phyloP scores from a whole-genome alignment of 2,329 filamentous ascomycete genomes.

The Exophiala mesophila region DNA sequence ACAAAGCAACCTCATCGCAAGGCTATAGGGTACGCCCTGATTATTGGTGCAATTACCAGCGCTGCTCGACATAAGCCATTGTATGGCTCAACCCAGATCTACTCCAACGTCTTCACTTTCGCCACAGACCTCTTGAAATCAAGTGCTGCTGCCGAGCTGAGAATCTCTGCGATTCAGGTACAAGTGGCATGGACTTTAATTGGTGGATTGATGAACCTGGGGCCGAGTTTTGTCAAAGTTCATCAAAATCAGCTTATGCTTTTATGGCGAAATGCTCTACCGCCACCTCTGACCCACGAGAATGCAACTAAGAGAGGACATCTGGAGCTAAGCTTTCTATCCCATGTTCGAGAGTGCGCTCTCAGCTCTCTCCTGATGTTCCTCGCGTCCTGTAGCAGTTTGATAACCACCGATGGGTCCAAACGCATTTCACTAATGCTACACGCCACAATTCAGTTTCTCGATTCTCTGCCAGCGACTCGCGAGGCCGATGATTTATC shows the following conservation, averaged over 20 bases:
- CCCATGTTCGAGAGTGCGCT: conserved; percentile 91
- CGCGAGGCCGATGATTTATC: conserved; percentile 82
- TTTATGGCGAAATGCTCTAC: conserved; percentile 94
- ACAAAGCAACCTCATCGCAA: conserved; percentile 64
- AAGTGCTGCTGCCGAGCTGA: conserved; percentile 82
- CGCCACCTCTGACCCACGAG: conserved; percentile 89
- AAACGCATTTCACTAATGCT: conserved; percentile 91
- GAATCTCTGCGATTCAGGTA: conserved; percentile 88
- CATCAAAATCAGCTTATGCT: conserved; percentile 89
- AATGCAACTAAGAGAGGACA: conserved; percentile 78
- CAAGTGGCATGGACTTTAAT: conserved; percentile 98
- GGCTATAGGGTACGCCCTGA: conserved; percentile 88
- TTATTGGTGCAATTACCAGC: conserved; percentile 82
- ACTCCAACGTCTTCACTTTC: conserved; percentile 83
- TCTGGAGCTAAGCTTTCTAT: conserved; percentile 85
- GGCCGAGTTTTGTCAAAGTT: conserved; percentile 98
- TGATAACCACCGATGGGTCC: conserved; percentile 89
- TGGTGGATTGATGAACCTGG: conserved; percentile 90
- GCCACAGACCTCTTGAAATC: conserved; percentile 89
- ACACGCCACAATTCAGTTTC: conserved; percentile 84
- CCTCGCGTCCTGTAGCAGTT: conserved; percentile 83
- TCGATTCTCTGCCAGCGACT: conserved; percentile 76
- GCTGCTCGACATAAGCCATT: conserved; percentile 82
- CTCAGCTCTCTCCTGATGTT: conserved; percentile 88
- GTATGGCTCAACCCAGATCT: conserved; percentile 92